A percentile compares a stretch with the other conserved stretches of the same genome.
Evolutionary conservation across 805 yeast species (phyloP).

Genomic region (Pichia membranifaciens): DNA sequence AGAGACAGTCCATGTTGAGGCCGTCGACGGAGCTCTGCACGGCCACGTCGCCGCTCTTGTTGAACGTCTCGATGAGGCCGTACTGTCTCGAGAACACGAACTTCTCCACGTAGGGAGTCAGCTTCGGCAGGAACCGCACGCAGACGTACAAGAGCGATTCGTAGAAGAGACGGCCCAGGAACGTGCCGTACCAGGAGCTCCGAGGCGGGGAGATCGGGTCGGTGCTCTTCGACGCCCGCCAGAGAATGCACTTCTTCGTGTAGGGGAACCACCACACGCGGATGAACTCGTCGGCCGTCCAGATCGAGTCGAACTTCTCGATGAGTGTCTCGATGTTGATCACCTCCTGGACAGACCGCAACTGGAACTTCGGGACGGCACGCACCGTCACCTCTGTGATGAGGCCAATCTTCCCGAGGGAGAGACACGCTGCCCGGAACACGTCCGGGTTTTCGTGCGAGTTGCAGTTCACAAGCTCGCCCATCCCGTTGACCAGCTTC

Average conservation of each 20-base stretch:
- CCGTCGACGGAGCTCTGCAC: slow-evolving; percentile 82
- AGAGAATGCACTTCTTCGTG: slow-evolving; percentile 73
- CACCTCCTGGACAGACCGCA: slow-evolving; percentile 76
- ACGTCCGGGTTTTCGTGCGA: slow-evolving; percentile 55
- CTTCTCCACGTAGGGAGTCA: slow-evolving; percentile 80
- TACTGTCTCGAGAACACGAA: slow-evolving; percentile 84
- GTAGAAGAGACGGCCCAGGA: slow-evolving; percentile 71
- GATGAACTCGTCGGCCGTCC: slow-evolving; percentile 87
- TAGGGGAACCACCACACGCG: slow-evolving; percentile 99
- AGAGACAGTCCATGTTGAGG: slow-evolving; percentile 91
- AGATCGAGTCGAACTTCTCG: slow-evolving; percentile 66
- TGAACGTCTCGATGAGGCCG: slow-evolving; percentile 64
- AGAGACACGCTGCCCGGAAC: slow-evolving; percentile 76
- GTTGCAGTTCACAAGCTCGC: slow-evolving; percentile 64
- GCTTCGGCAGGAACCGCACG: slow-evolving; percentile 62
- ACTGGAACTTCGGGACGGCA: slow-evolving; percentile 75
- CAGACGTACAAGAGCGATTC: slow-evolving; percentile 75
- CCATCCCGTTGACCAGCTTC: slow-evolving; percentile 68
- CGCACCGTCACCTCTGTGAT: slow-evolving; percentile 82
- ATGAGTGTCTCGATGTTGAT: slow-evolving; percentile 70
- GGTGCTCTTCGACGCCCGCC: slow-evolving; percentile 81
- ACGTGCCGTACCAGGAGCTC: slow-evolving; percentile 81
- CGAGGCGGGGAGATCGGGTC: slow-evolving; percentile 61
- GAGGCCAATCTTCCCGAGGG: slow-evolving; percentile 88
- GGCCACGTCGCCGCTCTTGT: slow-evolving; percentile 47